These are phyloP conservation scores for Vanderwaltozyma polyspora DNA, from an alignment of 805 yeast genomes.

Conservation along the genomic window DNA sequence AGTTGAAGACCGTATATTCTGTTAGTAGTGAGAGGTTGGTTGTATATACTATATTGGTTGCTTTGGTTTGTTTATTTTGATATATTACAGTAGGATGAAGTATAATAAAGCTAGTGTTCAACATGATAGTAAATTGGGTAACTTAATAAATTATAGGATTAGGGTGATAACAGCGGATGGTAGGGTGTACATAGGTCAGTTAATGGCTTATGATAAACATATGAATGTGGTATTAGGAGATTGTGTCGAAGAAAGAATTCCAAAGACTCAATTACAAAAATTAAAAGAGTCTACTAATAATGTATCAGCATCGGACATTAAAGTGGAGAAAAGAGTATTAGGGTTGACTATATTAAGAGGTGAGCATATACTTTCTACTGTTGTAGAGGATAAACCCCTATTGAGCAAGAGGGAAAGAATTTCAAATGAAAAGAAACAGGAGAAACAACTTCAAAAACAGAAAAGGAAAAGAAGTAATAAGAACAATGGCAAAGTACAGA, in stretches of 20 bases:
- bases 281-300: slow-evolving; percentile 10
- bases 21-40: no score
- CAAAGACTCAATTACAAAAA: slow-evolving; percentile 41
- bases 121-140: slow-evolving; percentile 31
- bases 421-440: slow-evolving; percentile 25
- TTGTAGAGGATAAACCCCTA: slow-evolving; percentile 50
- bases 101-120: no score
- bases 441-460: slow-evolving; percentile 26
- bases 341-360: slow-evolving; percentile 84
- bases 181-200: slow-evolving; percentile 64
- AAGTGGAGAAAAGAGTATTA: slow-evolving; percentile 60
- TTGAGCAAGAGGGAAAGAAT: slow-evolving; percentile 30
- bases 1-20: no score
- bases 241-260: slow-evolving; percentile 70
- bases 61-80: no score
- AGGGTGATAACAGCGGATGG: slow-evolving; percentile 69
- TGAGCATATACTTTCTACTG: slow-evolving; percentile 62
- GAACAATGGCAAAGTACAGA: slow-evolving; percentile 2
- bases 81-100: no score
- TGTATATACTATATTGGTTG: no score
- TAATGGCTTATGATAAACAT: slow-evolving; percentile 80
- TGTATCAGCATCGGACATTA: slow-evolving; percentile 32
- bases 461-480: slow-evolving; percentile 14
- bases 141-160: slow-evolving; percentile 62
- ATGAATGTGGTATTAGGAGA: slow-evolving; percentile 80